Conservation (phyloP, 176 grass and related monocot species). For the Lolium multiflorum region DNA sequence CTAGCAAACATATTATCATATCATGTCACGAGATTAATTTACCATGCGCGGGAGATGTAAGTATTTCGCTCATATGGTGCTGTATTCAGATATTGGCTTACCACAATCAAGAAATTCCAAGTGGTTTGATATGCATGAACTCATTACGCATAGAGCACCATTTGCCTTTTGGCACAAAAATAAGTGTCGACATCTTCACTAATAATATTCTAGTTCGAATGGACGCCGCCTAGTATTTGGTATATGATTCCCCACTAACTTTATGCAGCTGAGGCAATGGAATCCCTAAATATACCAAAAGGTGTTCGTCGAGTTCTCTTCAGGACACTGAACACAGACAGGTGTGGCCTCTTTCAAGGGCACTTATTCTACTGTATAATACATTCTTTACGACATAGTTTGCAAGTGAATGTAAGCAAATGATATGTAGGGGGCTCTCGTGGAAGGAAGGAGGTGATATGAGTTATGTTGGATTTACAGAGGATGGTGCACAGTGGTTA, state of each 20-base stretch:
- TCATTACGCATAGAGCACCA: neutral
- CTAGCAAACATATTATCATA: neutral
- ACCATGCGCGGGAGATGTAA: no score
- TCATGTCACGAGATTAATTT: neutral
- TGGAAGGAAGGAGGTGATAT: conserved; percentile 70
- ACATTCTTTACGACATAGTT: no score
- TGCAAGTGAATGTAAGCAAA: neutral
- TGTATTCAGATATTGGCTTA: neutral
- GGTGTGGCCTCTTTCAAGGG: conserved; percentile 32
- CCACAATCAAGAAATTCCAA: neutral
- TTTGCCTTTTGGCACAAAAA: neutral
- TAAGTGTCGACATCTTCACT: neutral
- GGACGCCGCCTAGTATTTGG: neutral
- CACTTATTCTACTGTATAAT: neutral
- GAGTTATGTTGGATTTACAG: conserved; percentile 79
- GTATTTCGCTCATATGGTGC: no score
- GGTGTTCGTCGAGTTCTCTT: conserved; percentile 84
- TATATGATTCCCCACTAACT: neutral
- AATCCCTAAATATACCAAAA: conserved; percentile 69
- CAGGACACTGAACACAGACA: conserved; percentile 87
- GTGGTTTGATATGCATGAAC: neutral
- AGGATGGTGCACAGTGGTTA: conserved; percentile 82
- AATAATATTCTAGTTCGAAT: neutral
- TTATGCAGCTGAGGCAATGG: conserved; percentile 75
- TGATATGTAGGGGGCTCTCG: conserved; percentile 64